Evolutionary conservation across 495 filamentous ascomycete species (phyloP).

Genomic region (Apiosordaria backusii): DNA sequence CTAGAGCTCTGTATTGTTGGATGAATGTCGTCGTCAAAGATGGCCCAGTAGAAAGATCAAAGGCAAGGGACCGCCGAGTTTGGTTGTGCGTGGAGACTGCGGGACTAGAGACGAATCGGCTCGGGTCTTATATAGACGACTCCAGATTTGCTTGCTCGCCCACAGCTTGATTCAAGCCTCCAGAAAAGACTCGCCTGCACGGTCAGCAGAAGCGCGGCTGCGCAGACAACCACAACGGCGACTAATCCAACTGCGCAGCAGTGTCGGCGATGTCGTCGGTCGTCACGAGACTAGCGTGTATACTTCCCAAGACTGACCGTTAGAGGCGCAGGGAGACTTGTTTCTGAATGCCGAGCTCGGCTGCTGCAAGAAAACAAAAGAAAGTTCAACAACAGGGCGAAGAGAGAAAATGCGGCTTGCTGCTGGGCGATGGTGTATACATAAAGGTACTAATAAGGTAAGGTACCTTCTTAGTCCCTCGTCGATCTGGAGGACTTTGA

Average conservation of each 20-base stretch:
- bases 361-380: slow-evolving; percentile 20
- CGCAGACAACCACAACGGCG: slow-evolving; percentile 2
- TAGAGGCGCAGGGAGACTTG: slow-evolving; percentile 16
- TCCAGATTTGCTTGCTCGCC: slow-evolving; percentile 4
- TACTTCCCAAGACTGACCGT: slow-evolving; percentile 14
- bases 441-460: slow-evolving; percentile 21
- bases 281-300: slow-evolving; percentile 9
- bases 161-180: background rate
- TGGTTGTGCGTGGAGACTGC: slow-evolving; percentile 20
- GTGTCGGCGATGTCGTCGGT: slow-evolving; percentile 2
- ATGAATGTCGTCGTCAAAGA: background rate
- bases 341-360: slow-evolving; percentile 9
- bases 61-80: slow-evolving; percentile 27
- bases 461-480: slow-evolving; percentile 23
- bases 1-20: background rate
- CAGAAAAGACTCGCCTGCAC: background rate
- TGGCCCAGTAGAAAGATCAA: background rate
- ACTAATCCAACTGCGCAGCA: slow-evolving; percentile 13
- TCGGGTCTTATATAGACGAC: slow-evolving; percentile 23
- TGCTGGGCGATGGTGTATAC: slow-evolving; percentile 24
- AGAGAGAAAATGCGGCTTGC: slow-evolving; percentile 4
- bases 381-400: slow-evolving; percentile 15
- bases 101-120: background rate
- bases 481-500: slow-evolving; percentile 21
- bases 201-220: background rate